Evolutionary conservation across 129 eudicot genomes (phyloP).

Genomic region (Scalesia atractyloides): DNA sequence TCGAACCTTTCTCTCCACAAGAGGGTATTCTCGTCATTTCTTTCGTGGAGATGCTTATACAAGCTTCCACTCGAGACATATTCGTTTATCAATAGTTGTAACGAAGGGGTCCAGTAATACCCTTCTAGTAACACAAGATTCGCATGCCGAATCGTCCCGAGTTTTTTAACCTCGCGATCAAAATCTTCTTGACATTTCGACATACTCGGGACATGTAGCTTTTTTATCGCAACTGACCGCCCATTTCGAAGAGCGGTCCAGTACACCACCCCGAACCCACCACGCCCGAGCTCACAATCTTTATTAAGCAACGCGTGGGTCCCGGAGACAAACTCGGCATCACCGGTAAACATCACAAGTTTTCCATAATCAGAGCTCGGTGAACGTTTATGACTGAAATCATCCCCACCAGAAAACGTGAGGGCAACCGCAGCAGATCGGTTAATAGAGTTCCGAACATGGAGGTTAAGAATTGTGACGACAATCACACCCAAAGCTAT

Average conservation of each 20-base stretch:
- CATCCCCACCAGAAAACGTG: constrained; percentile 65
- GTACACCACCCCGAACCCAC: constrained; percentile 90
- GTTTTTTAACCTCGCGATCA: constrained; percentile 67
- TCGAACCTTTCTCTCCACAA: constrained; percentile 84
- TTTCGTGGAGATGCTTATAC: constrained; percentile 78
- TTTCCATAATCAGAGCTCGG: constrained; percentile 81
- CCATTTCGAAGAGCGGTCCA: constrained; percentile 70
- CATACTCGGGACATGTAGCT: constrained; percentile 64
- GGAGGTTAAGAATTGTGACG: constrained; percentile 74
- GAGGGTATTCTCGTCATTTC: constrained; percentile 39
- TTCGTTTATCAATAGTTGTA: constrained; percentile 81
- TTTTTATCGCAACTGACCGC: constrained; percentile 78
- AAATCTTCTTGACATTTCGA: constrained; percentile 82
- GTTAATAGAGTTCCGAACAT: constrained; percentile 54
- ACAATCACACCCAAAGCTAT: constrained; percentile 82
- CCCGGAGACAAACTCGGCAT: constrained; percentile 74
- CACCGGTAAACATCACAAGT: constrained; percentile 88
- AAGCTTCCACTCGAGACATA: constrained; percentile 69
- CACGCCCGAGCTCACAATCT: constrained; percentile 85
- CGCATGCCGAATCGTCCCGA: constrained; percentile 64
- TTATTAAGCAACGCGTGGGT: constrained; percentile 76
- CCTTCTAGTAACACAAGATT: constrained; percentile 81
- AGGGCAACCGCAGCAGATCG: constrained; percentile 54
- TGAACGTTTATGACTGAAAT: constrained; percentile 65
- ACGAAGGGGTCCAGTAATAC: constrained; percentile 84